Base-by-base conservation (phyloP, 257 asterid species). In the Jacaranda mimosifolia region DNA sequence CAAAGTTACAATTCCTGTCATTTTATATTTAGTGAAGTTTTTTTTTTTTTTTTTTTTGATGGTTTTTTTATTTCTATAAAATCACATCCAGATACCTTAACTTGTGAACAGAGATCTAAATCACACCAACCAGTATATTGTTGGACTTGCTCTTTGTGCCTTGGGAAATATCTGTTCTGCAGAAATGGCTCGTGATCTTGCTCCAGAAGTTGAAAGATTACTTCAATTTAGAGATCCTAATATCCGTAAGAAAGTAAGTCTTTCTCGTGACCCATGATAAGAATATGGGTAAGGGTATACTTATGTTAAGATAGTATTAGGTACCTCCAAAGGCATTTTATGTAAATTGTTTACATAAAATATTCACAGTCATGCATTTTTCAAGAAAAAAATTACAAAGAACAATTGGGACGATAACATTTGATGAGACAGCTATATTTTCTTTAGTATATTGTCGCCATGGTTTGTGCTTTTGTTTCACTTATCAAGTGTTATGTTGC, bases 101-200 rank as follows among this genome's bases (percentile, higher is more conserved):
- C 84, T 53, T 75, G 56, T 82, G 59, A 68, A 68, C 87, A 94
- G 98, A 86, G 98, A 94, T 89, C 94, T 94, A 76, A 90, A 92
- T 78, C 98, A 94, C 87, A 88, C 96, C 84, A 92, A 94, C 76
- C 98, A 94, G 83, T 94, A 94, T 79, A 92, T 92, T 55, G 98
- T 92, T 84, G 98, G 98, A 75, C 97, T 94, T 83, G 97, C 97
- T 83, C 98, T 94, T 72, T 94, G 98, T 83, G 96, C 98, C 36
- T 82, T 92, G 91, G 97, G 98, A 63, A 94, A 94, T 75, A 92
- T 91, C 63, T 80, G 97, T 84, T 92, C 98, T 78, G 97, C 97
- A 57, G 98, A 94, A 92, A 94, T 94, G 98, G 97, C 98, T 77
- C 98, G 98, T 58, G 98, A 94, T 84, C 98, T 94, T 75, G 97